Evolutionary conservation across 441 rosid genomes (phyloP).

Genomic region (Adansonia rubrostipa): DNA sequence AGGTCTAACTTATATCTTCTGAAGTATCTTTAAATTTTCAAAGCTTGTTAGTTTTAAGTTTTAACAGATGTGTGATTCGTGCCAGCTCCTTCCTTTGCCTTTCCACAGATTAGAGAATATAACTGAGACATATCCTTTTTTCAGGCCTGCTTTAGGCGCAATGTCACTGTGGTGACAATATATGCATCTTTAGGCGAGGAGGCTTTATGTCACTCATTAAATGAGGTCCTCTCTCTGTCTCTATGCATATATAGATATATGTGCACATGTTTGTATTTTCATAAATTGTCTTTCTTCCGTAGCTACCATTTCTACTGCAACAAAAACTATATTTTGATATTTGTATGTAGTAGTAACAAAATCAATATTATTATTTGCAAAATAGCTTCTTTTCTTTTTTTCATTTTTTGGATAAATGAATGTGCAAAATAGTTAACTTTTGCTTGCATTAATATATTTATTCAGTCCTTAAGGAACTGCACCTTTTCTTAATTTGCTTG

Average conservation of each 20-base stretch:
- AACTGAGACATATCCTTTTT: conserved; percentile 31
- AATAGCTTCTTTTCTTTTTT: too few relatives aligned
- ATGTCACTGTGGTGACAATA: conserved; percentile 86
- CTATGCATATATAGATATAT: neutral
- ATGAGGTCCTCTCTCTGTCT: conserved; percentile 64
- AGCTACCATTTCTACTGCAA: neutral
- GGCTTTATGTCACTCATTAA: conserved; percentile 90
- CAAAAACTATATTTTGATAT: neutral
- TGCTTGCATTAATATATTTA: neutral
- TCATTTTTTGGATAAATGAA: too few relatives aligned
- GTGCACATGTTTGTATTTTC: neutral
- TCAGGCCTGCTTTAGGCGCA: conserved; percentile 93
- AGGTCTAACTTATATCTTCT: neutral
- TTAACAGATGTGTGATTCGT: neutral
- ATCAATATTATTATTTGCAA: neutral
- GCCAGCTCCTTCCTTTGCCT: neutral
- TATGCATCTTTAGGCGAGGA: conserved; percentile 94
- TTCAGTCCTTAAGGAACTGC: neutral
- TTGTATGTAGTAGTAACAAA: neutral
- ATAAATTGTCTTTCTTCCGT: neutral
- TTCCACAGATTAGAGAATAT: conserved; percentile 14
- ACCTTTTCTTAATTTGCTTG: neutral
- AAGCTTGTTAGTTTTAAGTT: neutral
- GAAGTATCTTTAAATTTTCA: neutral
- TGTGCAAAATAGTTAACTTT: neutral